These are phyloP conservation scores for Rhododendron molle DNA, from an alignment of 148 eudicot genomes.

Conservation along the genomic window DNA sequence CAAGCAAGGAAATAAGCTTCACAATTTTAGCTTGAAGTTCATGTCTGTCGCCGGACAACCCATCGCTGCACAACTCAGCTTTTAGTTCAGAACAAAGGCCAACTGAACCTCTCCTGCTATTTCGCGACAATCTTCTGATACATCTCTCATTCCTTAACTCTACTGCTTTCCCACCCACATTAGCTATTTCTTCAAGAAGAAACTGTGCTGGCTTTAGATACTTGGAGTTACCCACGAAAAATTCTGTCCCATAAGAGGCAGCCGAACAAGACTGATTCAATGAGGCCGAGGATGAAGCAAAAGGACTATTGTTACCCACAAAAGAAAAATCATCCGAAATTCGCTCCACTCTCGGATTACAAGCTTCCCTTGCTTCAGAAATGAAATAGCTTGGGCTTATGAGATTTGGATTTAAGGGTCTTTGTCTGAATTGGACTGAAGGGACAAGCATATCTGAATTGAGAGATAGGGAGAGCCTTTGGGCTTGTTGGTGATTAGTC, in stretches of 20 bases:
- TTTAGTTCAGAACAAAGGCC: conserved; percentile 46
- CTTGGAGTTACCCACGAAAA: conserved; percentile 44
- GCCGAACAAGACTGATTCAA: conserved; percentile 20
- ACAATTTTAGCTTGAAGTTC: conserved; percentile 50
- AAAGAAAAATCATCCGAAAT: conserved; percentile 28
- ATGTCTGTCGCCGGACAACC: conserved; percentile 46
- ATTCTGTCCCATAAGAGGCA: conserved; percentile 22
- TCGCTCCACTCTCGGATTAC: conserved; percentile 16
- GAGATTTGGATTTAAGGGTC: conserved; percentile 32
- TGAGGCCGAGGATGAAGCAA: conserved; percentile 22
- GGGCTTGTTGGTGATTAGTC: conserved; percentile 27
- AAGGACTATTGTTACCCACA: conserved; percentile 16
- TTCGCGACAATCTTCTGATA: conserved; percentile 39
- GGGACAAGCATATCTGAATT: conserved; percentile 43
- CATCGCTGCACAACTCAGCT: conserved; percentile 45
- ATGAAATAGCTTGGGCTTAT: conserved; percentile 38
- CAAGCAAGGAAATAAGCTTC: conserved; percentile 73
- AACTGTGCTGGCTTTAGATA: conserved; percentile 73
- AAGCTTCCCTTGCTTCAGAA: conserved; percentile 34
- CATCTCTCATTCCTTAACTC: conserved; percentile 40
- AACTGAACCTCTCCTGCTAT: conserved; percentile 35
- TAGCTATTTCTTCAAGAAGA: conserved; percentile 62
- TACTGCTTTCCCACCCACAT: conserved; percentile 44
- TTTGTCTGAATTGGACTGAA: conserved; percentile 39
- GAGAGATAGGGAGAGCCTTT: conserved; percentile 66